Conservation (phyloP, 257 asterid genomes). For the Verbascum thapsus region DNA sequence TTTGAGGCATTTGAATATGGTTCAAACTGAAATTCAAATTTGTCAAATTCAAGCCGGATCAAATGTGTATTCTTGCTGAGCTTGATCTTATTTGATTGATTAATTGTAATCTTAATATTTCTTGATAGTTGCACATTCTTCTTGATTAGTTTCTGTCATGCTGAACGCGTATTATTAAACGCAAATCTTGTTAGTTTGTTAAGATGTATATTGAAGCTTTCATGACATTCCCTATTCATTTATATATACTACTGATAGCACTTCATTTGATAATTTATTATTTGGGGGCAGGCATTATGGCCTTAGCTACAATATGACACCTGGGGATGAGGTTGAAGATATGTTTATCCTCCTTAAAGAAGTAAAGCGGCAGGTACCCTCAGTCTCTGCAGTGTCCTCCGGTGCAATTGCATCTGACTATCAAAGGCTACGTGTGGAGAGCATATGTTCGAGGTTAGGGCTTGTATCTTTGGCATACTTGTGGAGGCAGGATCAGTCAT, state of each 20-base stretch:
- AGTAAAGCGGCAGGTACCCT: slow-evolving; percentile 80
- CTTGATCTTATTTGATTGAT: too few species aligned
- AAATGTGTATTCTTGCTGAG: too few species aligned
- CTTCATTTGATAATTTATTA: slow-evolving; percentile 23
- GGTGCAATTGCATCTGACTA: slow-evolving; percentile 99
- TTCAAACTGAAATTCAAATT: neutral
- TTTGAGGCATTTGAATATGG: neutral
- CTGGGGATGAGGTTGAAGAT: slow-evolving; percentile 99
- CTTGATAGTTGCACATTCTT: slow-evolving; percentile 2
- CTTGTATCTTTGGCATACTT: slow-evolving; percentile 88
- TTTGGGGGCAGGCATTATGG: slow-evolving; percentile 61
- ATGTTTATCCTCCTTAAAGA: slow-evolving; percentile 82
- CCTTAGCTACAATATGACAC: slow-evolving; percentile 81
- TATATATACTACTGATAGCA: slow-evolving; percentile 4
- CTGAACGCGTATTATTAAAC: slow-evolving; percentile 1
- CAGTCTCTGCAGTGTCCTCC: slow-evolving; percentile 81
- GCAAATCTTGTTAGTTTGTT: neutral
- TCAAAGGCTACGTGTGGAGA: slow-evolving; percentile 93
- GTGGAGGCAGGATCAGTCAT: slow-evolving; percentile 94
- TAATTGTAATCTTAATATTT: neutral
- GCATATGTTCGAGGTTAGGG: slow-evolving; percentile 91
- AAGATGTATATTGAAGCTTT: slow-evolving; percentile 16
- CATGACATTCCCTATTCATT: neutral
- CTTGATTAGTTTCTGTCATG: neutral
- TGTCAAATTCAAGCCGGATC: neutral